phyloP scores from a whole-genome alignment of 192 early-diverging fungal genomes.

The Pilobolus umbonatus region DNA sequence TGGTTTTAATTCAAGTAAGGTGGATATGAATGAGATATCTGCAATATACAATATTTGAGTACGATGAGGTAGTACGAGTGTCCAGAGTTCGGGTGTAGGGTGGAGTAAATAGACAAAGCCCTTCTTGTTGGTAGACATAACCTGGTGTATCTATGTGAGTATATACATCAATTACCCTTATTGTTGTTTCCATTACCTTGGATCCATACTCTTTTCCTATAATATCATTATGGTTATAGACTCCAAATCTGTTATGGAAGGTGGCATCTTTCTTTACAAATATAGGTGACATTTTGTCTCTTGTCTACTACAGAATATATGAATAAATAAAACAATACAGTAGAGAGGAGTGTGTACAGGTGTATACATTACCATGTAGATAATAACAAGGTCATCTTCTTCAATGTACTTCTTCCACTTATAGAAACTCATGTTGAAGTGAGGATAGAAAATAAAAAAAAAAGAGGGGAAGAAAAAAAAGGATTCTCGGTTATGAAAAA shows the following conservation, averaged over 20 bases:
- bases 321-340: no score
- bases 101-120: constrained; percentile 84
- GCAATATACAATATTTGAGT: constrained; percentile 96
- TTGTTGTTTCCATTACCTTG: constrained; percentile 42
- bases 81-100: constrained; percentile 97
- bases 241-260: constrained; percentile 78
- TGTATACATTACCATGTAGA: constrained; percentile 71
- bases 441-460: background rate
- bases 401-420: constrained; percentile 50
- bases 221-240: constrained; percentile 75
- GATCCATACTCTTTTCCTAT: constrained; percentile 85
- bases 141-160: constrained; percentile 32
- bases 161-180: background rate
- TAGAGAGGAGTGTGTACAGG: no score
- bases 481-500: background rate
- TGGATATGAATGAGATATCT: constrained; percentile 89
- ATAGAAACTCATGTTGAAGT: constrained; percentile 31
- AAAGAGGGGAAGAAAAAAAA: no score
- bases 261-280: constrained; percentile 53
- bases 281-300: constrained; percentile 64
- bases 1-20: constrained; percentile 77
- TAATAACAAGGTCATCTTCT: constrained; percentile 74
- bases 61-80: constrained; percentile 82
- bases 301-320: constrained; percentile 62
- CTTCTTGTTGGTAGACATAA: constrained; percentile 53